phyloP scores from a whole-genome alignment of 805 yeast species.

The Pichia nakasei region DNA sequence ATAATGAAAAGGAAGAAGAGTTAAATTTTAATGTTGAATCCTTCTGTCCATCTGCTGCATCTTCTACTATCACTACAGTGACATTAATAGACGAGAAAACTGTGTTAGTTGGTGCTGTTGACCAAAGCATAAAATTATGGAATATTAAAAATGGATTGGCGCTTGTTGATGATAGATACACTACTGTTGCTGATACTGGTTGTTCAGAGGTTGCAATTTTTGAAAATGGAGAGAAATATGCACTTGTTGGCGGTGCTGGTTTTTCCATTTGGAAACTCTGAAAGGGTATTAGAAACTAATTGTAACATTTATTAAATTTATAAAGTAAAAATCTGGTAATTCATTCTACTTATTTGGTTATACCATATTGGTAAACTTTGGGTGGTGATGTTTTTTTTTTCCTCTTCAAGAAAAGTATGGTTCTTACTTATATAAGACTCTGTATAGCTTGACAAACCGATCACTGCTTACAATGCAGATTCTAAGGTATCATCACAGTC shows the following conservation, averaged over 20 bases:
- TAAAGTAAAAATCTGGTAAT: no score
- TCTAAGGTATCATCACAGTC: no score
- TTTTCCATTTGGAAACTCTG: constrained; percentile 26
- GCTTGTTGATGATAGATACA: constrained; percentile 39
- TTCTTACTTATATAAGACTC: no score
- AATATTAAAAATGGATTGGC: constrained; percentile 25
- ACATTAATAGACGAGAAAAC: constrained; percentile 22
- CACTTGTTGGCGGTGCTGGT: constrained; percentile 76
- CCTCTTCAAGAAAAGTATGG: no score
- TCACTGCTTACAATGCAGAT: no score
- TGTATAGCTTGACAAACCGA: no score
- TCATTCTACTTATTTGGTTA: no score
- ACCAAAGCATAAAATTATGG: constrained; percentile 74
- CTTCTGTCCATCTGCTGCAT: constrained; percentile 55
- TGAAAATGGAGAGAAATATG: constrained; percentile 23
- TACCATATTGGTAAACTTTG: no score
- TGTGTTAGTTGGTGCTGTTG: constrained; percentile 69
- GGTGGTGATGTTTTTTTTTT: no score
- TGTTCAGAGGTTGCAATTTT: constrained; percentile 39
- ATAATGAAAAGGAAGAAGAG: constrained; percentile 10
- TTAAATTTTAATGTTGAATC: constrained; percentile 23
- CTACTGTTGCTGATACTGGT: constrained; percentile 90
- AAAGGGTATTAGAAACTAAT: neutral
- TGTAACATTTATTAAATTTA: no score
- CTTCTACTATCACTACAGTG: constrained; percentile 77